These are phyloP conservation scores for Malania oleifera DNA, from an alignment of 164 flowering plant genomes.

Conservation along the genomic window DNA sequence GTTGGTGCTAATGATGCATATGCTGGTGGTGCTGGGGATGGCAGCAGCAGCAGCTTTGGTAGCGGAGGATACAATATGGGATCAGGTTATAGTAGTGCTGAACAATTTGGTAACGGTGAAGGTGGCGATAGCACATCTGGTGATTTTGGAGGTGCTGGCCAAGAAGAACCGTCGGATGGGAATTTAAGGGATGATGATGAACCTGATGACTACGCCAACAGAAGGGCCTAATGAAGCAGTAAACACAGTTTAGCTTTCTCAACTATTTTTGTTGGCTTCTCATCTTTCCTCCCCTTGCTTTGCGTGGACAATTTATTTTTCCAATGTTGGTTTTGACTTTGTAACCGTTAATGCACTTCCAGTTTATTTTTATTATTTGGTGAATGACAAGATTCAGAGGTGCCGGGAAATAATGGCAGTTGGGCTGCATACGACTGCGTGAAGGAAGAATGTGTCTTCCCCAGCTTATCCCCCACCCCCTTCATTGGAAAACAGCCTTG, in stretches of 20 bases:
- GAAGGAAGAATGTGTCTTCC: too few species aligned
- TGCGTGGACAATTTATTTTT: neutral
- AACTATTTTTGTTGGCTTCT: too few species aligned
- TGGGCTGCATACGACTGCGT: too few species aligned
- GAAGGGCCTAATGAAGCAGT: constrained; percentile 39
- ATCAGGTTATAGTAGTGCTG: constrained; percentile 11
- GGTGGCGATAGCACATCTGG: constrained; percentile 2
- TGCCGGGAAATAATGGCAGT: too few species aligned
- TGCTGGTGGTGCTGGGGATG: constrained; percentile 8
- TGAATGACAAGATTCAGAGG: too few species aligned
- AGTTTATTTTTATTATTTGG: too few species aligned
- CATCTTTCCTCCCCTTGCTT: neutral
- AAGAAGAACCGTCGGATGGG: constrained; percentile 19
- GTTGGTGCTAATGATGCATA: constrained; percentile 16
- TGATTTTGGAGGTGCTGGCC: constrained; percentile 5
- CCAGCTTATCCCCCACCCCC: too few species aligned
- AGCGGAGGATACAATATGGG: constrained; percentile 12
- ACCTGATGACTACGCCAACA: constrained; percentile 38
- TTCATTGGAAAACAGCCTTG: too few species aligned
- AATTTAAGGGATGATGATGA: constrained; percentile 33
- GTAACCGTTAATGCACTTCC: too few species aligned
- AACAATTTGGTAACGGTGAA: constrained; percentile 8
- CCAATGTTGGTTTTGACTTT: constrained; percentile 1
- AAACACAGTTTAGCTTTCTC: too few species aligned
- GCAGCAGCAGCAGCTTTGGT: constrained; percentile 7